Evolutionary conservation across 2,329 filamentous ascomycete species (phyloP).

Genomic region (Diaporthe vexans): DNA sequence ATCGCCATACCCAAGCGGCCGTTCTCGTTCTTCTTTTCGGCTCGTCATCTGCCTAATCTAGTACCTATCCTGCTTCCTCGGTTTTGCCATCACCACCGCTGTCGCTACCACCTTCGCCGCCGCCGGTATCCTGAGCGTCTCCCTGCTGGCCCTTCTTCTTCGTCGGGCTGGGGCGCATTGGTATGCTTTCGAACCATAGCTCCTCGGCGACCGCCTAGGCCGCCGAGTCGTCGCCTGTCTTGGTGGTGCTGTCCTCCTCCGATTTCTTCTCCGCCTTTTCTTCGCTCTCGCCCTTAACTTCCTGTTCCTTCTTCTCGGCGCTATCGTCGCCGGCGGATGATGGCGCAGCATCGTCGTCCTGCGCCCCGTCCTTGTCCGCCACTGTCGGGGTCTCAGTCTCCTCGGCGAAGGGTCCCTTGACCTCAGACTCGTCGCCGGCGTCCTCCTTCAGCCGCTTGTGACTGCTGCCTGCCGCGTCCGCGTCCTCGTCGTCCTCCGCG

Average conservation of each 20-base stretch:
- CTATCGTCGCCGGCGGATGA: slow-evolving; percentile 29
- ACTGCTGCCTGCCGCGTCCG: slow-evolving; percentile 47
- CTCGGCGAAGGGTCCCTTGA: no score
- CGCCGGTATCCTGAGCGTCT: background rate
- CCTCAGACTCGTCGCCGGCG: slow-evolving; percentile 43
- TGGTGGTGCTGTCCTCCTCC: background rate
- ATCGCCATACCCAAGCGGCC: background rate
- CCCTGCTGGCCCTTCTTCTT: background rate
- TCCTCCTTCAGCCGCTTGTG: slow-evolving; percentile 66
- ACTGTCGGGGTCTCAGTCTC: slow-evolving; percentile 35
- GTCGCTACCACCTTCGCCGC: background rate
- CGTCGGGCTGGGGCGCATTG: slow-evolving; percentile 31
- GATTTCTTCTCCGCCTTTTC: background rate
- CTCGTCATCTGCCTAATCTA: background rate
- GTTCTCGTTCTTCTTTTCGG: background rate
- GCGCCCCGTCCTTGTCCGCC: slow-evolving; percentile 4
- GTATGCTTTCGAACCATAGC: slow-evolving; percentile 21
- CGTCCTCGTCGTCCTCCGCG: slow-evolving; percentile 63
- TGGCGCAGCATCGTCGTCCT: background rate
- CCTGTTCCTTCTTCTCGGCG: background rate
- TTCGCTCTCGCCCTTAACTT: background rate
- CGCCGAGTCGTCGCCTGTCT: slow-evolving; percentile 35
- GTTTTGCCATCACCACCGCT: no score
- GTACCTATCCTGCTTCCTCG: no score
- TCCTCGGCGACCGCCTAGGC: slow-evolving; percentile 34